A percentile compares a stretch with the other conserved stretches of the same genome.
Evolutionary conservation across 2,329 filamentous ascomycete genomes (phyloP).

Genomic region (Colletotrichum cordylinicola): DNA sequence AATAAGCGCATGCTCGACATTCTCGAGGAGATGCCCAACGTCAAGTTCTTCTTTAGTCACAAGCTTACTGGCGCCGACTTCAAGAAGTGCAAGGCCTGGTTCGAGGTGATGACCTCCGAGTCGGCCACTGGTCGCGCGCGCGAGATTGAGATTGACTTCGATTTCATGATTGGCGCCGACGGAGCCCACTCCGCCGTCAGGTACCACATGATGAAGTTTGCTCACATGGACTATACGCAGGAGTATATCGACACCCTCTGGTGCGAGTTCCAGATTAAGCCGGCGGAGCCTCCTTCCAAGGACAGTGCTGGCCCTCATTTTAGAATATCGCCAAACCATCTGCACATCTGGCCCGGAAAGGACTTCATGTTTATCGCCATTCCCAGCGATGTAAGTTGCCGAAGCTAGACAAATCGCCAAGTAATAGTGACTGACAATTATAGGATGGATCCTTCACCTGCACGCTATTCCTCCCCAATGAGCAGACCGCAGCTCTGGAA

Average conservation of each 20-base stretch:
- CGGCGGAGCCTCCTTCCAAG: slow-evolving; percentile 49
- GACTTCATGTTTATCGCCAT: slow-evolving; percentile 99
- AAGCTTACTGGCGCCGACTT: slow-evolving; percentile 94
- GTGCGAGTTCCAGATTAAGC: slow-evolving; percentile 90
- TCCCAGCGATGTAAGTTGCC: slow-evolving; percentile 64
- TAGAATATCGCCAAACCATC: slow-evolving; percentile 85
- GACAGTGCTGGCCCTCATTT: slow-evolving; percentile 54
- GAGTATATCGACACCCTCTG: slow-evolving; percentile 96
- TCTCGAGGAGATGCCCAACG: slow-evolving; percentile 84
- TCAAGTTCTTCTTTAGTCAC: slow-evolving; percentile 90
- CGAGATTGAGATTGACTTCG: slow-evolving; percentile 86
- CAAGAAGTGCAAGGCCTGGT: slow-evolving; percentile 80
- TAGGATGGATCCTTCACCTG: slow-evolving; percentile 92
- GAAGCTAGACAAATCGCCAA: no score
- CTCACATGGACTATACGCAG: slow-evolving; percentile 88
- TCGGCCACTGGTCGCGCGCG: slow-evolving; percentile 50
- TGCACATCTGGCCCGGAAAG: slow-evolving; percentile 96
- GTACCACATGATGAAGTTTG: slow-evolving; percentile 95
- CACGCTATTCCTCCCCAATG: slow-evolving; percentile 85
- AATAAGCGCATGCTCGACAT: slow-evolving; percentile 87
- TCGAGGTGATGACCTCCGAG: slow-evolving; percentile 62
- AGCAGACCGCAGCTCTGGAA: slow-evolving; percentile 73
- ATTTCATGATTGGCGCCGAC: slow-evolving; percentile 93
- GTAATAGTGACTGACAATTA: not conserved
- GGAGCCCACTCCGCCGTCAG: slow-evolving; percentile 91